Conservation (phyloP, 2,329 filamentous ascomycete species). For the Aspergillus versicolor region DNA sequence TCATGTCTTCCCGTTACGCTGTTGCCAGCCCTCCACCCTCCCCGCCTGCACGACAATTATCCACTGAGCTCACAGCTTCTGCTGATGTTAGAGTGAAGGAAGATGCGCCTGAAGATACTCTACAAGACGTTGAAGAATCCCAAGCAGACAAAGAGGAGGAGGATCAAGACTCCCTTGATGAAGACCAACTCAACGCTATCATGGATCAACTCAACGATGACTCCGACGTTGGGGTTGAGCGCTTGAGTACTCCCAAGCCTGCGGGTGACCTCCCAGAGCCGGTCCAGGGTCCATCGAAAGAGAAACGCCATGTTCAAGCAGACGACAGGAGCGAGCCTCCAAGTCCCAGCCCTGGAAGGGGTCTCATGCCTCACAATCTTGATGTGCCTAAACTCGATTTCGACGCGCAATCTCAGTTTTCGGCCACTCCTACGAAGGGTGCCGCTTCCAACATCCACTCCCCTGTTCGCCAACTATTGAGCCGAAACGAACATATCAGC, state of each 20-base stretch:
- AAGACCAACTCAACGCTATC: slow-evolving; percentile 81
- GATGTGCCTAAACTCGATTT: slow-evolving; percentile 42
- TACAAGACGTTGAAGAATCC: slow-evolving; percentile 16
- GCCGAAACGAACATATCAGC: slow-evolving; percentile 65
- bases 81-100: slow-evolving; percentile 7
- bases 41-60: slow-evolving; percentile 19
- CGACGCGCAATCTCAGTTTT: slow-evolving; percentile 42
- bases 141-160: slow-evolving; percentile 18
- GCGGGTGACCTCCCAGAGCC: slow-evolving; percentile 29
- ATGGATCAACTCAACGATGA: slow-evolving; percentile 82
- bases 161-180: slow-evolving; percentile 36
- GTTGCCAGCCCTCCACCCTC: slow-evolving; percentile 25
- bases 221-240: slow-evolving; percentile 72
- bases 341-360: slow-evolving; percentile 68
- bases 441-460: slow-evolving; percentile 55
- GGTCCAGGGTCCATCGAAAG: slow-evolving; percentile 52
- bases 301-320: slow-evolving; percentile 52
- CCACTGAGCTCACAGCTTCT: slow-evolving; percentile 9
- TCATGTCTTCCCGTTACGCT: slow-evolving; percentile 39
- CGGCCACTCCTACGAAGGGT: slow-evolving; percentile 63
- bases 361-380: slow-evolving; percentile 47
- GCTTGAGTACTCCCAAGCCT: slow-evolving; percentile 42
- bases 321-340: slow-evolving; percentile 66
- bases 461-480: slow-evolving; percentile 63
- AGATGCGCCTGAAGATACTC: slow-evolving; percentile 2